Evolutionary conservation across 148 eudicot species (phyloP).

Genomic region (Hydrangea macrophylla): DNA sequence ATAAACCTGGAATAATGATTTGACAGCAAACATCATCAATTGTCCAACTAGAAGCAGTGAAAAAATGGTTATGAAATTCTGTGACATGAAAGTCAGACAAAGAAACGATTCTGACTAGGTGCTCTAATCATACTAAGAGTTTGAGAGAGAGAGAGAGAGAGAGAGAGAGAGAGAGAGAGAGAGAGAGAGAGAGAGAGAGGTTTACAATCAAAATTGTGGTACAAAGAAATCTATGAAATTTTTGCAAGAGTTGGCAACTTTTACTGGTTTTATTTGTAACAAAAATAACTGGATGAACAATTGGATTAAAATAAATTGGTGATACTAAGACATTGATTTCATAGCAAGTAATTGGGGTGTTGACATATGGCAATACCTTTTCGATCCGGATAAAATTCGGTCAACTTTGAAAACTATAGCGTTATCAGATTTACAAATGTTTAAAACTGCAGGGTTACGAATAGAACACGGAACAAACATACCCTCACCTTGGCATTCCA

Average conservation of each 20-base stretch:
- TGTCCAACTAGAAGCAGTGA: not conserved
- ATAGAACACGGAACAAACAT: too few relatives aligned
- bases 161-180: not conserved
- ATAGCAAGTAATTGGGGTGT: too few relatives aligned
- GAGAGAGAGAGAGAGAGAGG: not conserved
- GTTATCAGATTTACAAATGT: too few relatives aligned
- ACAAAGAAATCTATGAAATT: not conserved
- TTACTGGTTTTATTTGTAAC: not conserved
- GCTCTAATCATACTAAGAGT: not conserved
- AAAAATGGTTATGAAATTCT: not conserved
- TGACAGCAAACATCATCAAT: not conserved
- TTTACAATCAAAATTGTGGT: not conserved
- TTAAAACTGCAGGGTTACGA: too few relatives aligned
- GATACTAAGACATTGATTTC: too few relatives aligned
- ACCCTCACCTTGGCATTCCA: too few relatives aligned
- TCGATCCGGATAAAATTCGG: too few relatives aligned
- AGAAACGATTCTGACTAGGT: not conserved
- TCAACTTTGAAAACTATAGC: too few relatives aligned
- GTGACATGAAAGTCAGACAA: not conserved
- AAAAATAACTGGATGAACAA: not conserved
- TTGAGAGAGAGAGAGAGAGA: not conserved
- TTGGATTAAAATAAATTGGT: too few relatives aligned
- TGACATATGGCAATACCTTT: too few relatives aligned
- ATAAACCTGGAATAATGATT: conserved; percentile 55
- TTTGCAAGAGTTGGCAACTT: not conserved